phyloP scores from a whole-genome alignment of 176 grass and related monocot species.

The Raddia guianensis region DNA sequence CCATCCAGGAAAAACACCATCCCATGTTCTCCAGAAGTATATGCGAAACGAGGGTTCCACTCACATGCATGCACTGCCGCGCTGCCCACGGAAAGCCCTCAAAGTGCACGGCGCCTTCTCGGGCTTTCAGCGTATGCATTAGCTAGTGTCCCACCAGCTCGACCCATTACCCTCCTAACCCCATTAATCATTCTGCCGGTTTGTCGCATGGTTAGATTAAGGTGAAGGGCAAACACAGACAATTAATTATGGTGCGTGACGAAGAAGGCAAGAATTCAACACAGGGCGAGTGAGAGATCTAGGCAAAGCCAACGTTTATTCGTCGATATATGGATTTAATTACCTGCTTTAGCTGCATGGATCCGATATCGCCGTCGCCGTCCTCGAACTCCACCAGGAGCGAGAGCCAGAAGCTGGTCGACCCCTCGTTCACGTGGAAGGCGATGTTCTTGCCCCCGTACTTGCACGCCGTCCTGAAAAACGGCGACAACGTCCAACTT shows the following conservation, averaged over 20 bases:
- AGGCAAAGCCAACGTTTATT: too few species aligned
- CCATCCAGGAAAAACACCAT: constrained; percentile 32
- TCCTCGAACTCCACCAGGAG: constrained; percentile 94
- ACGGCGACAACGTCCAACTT: background rate
- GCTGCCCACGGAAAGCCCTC: background rate
- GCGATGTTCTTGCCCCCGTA: constrained; percentile 85
- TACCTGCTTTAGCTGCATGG: constrained; percentile 94
- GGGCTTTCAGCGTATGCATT: background rate
- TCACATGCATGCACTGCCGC: constrained; percentile 18
- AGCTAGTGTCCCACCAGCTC: background rate
- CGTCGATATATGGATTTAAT: background rate
- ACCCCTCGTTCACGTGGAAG: constrained; percentile 92
- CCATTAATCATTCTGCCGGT: background rate
- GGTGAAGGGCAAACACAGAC: background rate
- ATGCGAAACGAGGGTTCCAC: constrained; percentile 12
- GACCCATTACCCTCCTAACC: background rate
- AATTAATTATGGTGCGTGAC: background rate
- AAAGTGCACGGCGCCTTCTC: background rate
- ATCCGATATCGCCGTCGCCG: constrained; percentile 90
- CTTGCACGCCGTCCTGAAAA: constrained; percentile 77
- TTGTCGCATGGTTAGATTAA: background rate
- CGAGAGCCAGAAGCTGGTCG: constrained; percentile 91
- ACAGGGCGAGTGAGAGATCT: background rate
- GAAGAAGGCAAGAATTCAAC: background rate
- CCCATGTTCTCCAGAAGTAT: constrained; percentile 28